Evolutionary conservation across 2,329 filamentous ascomycete genomes (phyloP), one percentile per base, ranked within the genome.

Genomic region (Ceratocystis alfenasii): DNA sequence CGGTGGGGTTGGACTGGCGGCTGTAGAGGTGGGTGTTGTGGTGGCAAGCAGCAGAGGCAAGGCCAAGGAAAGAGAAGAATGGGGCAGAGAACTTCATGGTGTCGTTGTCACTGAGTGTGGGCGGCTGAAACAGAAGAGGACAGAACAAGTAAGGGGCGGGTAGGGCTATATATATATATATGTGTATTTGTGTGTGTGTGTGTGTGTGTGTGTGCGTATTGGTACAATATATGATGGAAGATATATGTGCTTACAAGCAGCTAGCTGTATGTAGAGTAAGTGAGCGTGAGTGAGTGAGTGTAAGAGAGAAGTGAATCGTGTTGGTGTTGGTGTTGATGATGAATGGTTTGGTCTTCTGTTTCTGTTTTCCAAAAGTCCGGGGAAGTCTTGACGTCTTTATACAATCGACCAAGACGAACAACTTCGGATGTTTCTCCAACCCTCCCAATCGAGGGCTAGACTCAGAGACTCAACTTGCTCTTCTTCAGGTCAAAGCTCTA

Each of bases 1-100:
- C 80, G 55, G 75, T 76, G 66, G 78, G 79, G n/a, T 73, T 69
- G 41, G 77, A 71, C 68, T 70, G 73, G 62, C 65, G 67, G 22
- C 72, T 62, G 65, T 57, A 57, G 45, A 61, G 63, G n/a, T 71
- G 74, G 17, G 79, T 77, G 63, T 77, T 76, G 69, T 73, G 71
- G 66, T 70, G 65, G 68, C 72, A 73, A 63, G 70, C 68, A 66
- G 72, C 72, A 50, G 70, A 61, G 46, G 68, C 70, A 67, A 71
- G 45, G 45, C 70, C 65, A 62, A 65, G 64, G 17, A 70, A 53
- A 45, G 63, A 44, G 20, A 45, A 22, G 33, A 65, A 10, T 5
- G 63, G 12, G 15, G 25, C 46, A 41, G 63, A 57, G 50, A 55
- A 65, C 30, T 25, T 33, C 64, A 65, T 65, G 7, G 10, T 55